Percentiles rank a stretch among this genome's conserved stretches.
Evolutionary conservation across 2,329 filamentous ascomycete genomes (phyloP).

Genomic region (Trichophyton simii): DNA sequence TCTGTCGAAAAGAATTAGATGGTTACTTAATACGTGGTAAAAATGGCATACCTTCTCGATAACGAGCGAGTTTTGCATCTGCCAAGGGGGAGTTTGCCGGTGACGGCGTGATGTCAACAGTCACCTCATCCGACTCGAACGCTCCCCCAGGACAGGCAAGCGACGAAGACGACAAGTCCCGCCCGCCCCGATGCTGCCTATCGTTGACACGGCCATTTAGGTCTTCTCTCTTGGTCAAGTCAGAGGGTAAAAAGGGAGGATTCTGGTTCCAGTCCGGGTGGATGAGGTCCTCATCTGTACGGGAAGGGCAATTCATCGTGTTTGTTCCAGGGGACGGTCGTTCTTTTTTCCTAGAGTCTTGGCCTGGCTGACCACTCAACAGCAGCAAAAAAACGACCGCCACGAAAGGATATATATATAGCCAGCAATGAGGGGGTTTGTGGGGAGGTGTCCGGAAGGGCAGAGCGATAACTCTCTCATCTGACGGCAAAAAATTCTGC

Average conservation of each 20-base stretch:
- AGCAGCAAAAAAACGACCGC: no score
- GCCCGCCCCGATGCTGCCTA: conserved; percentile 27
- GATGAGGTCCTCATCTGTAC: conserved; percentile 34
- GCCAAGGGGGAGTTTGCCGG: conserved; percentile 1
- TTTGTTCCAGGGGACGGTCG: not conserved
- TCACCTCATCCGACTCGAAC: conserved; percentile 4
- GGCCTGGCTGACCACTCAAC: no score
- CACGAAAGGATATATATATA: not conserved
- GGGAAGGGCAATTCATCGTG: conserved; percentile 44
- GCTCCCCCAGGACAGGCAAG: conserved; percentile 6
- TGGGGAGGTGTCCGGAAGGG: no score
- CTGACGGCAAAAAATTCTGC: not conserved
- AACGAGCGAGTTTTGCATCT: conserved; percentile 12
- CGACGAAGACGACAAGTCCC: conserved; percentile 3
- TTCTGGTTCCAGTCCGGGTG: conserved; percentile 45
- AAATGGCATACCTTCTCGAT: conserved; percentile 11
- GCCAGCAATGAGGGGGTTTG: not conserved
- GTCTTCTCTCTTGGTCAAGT: conserved; percentile 43
- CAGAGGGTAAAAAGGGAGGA: conserved; percentile 38
- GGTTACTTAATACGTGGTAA: no score
- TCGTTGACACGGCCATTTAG: conserved; percentile 44
- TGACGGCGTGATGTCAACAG: conserved; percentile 7
- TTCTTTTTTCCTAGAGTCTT: no score
- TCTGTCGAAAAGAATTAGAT: conserved; percentile 1
- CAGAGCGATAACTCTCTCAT: not conserved